Conservation (phyloP, 768 basidiomycete species). For the Trichaptum fuscoviolaceum region DNA sequence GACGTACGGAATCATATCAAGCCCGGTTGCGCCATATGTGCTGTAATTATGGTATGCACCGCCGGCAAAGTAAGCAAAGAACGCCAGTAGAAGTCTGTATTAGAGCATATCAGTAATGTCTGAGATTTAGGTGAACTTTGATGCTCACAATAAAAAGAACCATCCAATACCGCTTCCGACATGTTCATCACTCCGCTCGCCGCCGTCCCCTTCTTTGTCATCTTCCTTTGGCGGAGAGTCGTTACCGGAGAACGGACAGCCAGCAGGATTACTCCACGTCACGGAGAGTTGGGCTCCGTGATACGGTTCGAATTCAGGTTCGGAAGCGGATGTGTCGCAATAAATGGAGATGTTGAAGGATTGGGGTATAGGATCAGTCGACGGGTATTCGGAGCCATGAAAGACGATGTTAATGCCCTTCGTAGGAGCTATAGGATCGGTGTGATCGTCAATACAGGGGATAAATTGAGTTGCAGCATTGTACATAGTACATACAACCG, state of each 20-base stretch:
- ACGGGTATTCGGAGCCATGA: conserved; percentile 58
- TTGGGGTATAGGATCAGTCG: conserved; percentile 44
- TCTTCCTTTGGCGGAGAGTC: conserved; percentile 23
- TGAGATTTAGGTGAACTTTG: background rate
- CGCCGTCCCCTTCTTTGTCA: conserved; percentile 15
- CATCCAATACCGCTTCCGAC: conserved; percentile 78
- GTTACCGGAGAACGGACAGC: conserved; percentile 40
- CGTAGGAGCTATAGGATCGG: conserved; percentile 32
- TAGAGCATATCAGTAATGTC: background rate
- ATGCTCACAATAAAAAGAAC: conserved; percentile 78
- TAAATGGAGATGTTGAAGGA: conserved; percentile 55
- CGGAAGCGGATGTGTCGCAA: conserved; percentile 38
- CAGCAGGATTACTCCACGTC: conserved; percentile 59
- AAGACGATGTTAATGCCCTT: conserved; percentile 53
- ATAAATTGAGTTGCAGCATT: conserved; percentile 14
- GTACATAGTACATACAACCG: conserved; percentile 41
- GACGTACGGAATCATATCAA: conserved; percentile 79
- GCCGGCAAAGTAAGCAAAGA: conserved; percentile 65
- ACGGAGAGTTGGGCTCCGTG: conserved; percentile 48
- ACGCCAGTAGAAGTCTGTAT: conserved; percentile 54
- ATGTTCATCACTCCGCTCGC: conserved; percentile 15
- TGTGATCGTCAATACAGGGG: background rate
- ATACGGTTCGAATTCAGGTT: conserved; percentile 56
- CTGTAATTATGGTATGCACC: conserved; percentile 89
- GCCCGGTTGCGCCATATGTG: conserved; percentile 78